Percentiles rank a stretch among this genome's conserved stretches.
Evolutionary conservation across 805 yeast species (phyloP).

Genomic region (Nakazawaea holstii): DNA sequence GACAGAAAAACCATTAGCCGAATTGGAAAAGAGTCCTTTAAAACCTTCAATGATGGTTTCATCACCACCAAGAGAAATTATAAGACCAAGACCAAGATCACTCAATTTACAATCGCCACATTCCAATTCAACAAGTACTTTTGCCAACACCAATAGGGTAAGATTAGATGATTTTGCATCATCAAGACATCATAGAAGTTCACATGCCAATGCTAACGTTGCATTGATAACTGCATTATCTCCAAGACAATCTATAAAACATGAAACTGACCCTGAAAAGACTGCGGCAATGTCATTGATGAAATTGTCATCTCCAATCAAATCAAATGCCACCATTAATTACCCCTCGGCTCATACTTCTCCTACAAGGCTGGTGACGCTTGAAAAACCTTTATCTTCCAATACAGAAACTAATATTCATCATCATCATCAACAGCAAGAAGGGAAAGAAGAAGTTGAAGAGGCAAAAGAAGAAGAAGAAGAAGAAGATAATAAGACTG

Average conservation of each 20-base stretch:
- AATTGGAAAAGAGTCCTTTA: slow-evolving; percentile 7
- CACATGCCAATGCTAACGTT: slow-evolving; percentile 7
- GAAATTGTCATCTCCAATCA: slow-evolving; percentile 47
- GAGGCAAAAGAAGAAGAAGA: neutral
- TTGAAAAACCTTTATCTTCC: too few relatives aligned
- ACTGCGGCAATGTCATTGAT: slow-evolving; percentile 53
- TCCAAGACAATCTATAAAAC: slow-evolving; percentile 7
- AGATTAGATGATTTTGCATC: slow-evolving; percentile 11
- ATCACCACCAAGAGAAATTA: neutral
- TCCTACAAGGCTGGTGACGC: neutral
- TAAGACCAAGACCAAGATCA: slow-evolving; percentile 8
- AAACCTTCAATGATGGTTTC: neutral
- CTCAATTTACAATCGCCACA: slow-evolving; percentile 5
- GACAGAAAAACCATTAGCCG: slow-evolving; percentile 7
- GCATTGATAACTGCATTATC: slow-evolving; percentile 10
- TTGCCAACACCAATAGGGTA: neutral
- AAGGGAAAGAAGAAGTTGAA: neutral
- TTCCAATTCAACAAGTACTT: neutral
- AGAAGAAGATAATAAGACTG: slow-evolving; percentile 11
- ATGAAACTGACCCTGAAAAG: slow-evolving; percentile 31
- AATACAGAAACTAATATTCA: too few relatives aligned
- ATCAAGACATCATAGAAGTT: slow-evolving; percentile 1
- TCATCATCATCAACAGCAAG: too few relatives aligned
- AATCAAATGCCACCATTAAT: slow-evolving; percentile 8
- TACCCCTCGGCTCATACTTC: slow-evolving; percentile 1